Conservation (phyloP, 805 yeast genomes). For the Pichia occidentalis region DNA sequence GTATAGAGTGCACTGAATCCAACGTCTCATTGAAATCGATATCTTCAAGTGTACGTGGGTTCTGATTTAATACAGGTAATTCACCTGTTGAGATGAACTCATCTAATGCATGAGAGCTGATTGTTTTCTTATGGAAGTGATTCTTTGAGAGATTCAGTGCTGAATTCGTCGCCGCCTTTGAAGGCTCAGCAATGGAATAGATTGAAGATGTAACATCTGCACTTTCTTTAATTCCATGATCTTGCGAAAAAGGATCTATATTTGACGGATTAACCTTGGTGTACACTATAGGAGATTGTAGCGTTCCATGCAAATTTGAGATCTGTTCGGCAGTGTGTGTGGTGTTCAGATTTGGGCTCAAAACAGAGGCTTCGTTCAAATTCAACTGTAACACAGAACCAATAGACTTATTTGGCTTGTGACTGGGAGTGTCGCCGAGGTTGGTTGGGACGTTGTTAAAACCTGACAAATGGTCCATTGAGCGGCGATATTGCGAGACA, state of each 20-base stretch:
- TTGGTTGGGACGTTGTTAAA: neutral
- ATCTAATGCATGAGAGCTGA: constrained; percentile 23
- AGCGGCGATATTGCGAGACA: constrained; percentile 11
- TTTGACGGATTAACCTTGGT: neutral
- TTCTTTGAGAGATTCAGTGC: constrained; percentile 13
- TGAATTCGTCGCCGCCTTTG: constrained; percentile 15
- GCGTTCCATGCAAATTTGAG: too few relatives aligned
- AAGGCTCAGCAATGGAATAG: constrained; percentile 20
- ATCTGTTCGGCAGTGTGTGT: too few relatives aligned
- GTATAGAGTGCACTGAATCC: too few relatives aligned
- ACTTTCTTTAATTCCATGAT: neutral
- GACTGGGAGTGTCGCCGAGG: neutral
- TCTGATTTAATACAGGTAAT: constrained; percentile 15
- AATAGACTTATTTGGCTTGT: constrained; percentile 2
- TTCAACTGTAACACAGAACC: constrained; percentile 12
- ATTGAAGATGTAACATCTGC: constrained; percentile 6
- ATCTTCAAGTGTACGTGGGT: too few relatives aligned
- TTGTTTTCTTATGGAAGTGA: constrained; percentile 21
- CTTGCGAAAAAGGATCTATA: too few relatives aligned
- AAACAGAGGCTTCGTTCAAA: too few relatives aligned
- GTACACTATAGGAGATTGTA: neutral
- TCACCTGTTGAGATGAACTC: constrained; percentile 25
- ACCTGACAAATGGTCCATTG: constrained; percentile 9
- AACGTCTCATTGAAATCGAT: constrained; percentile 7
- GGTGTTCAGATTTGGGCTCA: too few relatives aligned